Percentiles rank a stretch among this genome's conserved stretches.
phyloP scores from a whole-genome alignment of 73 alveolate species.

The Paraurostyla sp. region DNA sequence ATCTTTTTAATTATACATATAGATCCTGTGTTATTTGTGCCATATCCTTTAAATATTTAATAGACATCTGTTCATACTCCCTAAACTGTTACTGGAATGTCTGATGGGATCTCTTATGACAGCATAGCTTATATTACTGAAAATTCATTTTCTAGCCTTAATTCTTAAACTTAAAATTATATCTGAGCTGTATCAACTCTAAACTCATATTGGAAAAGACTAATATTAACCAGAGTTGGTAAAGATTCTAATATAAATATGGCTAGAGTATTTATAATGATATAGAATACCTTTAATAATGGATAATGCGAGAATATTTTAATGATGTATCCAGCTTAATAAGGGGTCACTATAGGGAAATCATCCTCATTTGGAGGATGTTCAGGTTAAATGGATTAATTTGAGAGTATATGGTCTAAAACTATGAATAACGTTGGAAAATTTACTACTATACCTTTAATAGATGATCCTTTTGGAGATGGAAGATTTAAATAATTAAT shows the following conservation, averaged over 20 bases:
- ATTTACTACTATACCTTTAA: background rate
- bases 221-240: conserved; percentile 36
- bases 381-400: background rate
- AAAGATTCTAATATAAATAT: conserved; percentile 56
- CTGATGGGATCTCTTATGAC: background rate
- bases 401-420: background rate
- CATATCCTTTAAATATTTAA: conserved; percentile 45
- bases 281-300: background rate
- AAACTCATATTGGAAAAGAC: conserved; percentile 30
- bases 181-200: conserved; percentile 15
- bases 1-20: background rate
- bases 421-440: background rate
- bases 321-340: conserved; percentile 15
- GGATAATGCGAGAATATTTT: conserved; percentile 23
- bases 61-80: background rate
- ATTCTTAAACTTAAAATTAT: background rate
- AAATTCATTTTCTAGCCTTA: background rate
- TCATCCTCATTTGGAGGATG: conserved; percentile 31
- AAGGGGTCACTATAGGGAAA: background rate
- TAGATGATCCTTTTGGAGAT: conserved; percentile 26
- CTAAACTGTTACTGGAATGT: background rate
- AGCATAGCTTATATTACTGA: conserved; percentile 10
- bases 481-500: background rate
- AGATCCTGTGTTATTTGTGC: conserved; percentile 15
- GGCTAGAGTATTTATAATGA: conserved; percentile 48